phyloP scores from a whole-genome alignment of 2,329 filamentous ascomycete species.

The Paracoccidioides lutzii region DNA sequence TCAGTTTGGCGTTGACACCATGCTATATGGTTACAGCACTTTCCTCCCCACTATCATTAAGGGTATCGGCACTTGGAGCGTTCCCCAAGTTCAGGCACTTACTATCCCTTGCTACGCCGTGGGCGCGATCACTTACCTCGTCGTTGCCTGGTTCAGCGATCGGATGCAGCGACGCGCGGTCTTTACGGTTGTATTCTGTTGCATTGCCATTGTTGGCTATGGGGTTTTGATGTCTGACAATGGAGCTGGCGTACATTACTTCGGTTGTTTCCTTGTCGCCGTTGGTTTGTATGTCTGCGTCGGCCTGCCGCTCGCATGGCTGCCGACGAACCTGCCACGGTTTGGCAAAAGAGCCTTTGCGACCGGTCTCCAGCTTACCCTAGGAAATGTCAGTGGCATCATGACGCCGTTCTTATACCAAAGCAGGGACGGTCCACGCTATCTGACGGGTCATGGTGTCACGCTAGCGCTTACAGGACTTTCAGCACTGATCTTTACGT shows the following conservation, averaged over 20 bases:
- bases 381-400: conserved; percentile 58
- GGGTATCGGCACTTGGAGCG: conserved; percentile 50
- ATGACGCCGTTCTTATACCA: conserved; percentile 52
- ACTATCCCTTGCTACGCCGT: conserved; percentile 68
- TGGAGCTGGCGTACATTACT: conserved; percentile 54
- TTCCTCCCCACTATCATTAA: conserved; percentile 70
- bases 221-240: conserved; percentile 51
- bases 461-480: conserved; percentile 47
- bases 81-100: conserved; percentile 56
- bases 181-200: conserved; percentile 50
- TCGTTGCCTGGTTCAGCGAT: conserved; percentile 55
- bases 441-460: conserved; percentile 48
- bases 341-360: conserved; percentile 66
- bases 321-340: conserved; percentile 55
- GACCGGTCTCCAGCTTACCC: conserved; percentile 56
- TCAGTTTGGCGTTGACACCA: conserved; percentile 62
- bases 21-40: conserved; percentile 66
- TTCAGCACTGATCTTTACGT: conserved; percentile 39
- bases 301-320: conserved; percentile 44
- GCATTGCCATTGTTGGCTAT: conserved; percentile 55
- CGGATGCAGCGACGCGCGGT: conserved; percentile 51
- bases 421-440: conserved; percentile 42
- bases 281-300: conserved; percentile 54
- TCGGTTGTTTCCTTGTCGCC: conserved; percentile 64
- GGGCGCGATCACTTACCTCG: conserved; percentile 57